Evolutionary conservation across 2,329 filamentous ascomycete species (phyloP).

Genomic region (Microsporum audouinii): DNA sequence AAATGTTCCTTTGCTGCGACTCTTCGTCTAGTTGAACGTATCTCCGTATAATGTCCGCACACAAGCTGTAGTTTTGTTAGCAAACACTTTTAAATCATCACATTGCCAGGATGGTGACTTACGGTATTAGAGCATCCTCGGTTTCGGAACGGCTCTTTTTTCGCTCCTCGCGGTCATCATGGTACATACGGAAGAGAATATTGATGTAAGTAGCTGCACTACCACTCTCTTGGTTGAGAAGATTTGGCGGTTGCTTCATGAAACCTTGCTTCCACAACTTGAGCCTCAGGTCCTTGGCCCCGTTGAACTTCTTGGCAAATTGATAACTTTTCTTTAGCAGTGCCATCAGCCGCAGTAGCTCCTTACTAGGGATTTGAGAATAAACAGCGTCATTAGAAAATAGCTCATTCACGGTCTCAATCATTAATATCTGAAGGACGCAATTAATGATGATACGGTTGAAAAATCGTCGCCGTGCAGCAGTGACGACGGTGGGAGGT

Average conservation of each 20-base stretch:
- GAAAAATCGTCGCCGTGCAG: constrained; percentile 87
- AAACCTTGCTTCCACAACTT: constrained; percentile 94
- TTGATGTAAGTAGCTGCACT: constrained; percentile 89
- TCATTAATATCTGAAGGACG: constrained; percentile 95
- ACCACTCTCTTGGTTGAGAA: constrained; percentile 92
- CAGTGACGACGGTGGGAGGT: constrained; percentile 83
- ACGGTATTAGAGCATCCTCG: constrained; percentile 79
- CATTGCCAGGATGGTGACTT: constrained; percentile 23
- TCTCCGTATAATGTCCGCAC: constrained; percentile 80
- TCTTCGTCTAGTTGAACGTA: constrained; percentile 87
- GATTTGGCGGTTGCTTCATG: constrained; percentile 97
- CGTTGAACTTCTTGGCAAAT: constrained; percentile 95
- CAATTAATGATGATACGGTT: constrained; percentile 99
- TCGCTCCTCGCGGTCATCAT: constrained; percentile 73
- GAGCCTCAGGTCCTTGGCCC: constrained; percentile 90
- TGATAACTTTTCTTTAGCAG: constrained; percentile 92
- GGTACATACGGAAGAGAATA: constrained; percentile 95
- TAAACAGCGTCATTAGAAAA: constrained; percentile 97
- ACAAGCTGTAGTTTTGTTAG: constrained; percentile 45
- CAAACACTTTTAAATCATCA: neutral
- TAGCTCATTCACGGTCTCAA: constrained; percentile 96
- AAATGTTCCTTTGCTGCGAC: constrained; percentile 90
- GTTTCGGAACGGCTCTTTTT: constrained; percentile 69
- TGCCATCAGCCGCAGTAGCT: constrained; percentile 84
- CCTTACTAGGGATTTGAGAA: constrained; percentile 75